Conservation (phyloP, 345 rosid species). For the Melaleuca quinquenervia region DNA sequence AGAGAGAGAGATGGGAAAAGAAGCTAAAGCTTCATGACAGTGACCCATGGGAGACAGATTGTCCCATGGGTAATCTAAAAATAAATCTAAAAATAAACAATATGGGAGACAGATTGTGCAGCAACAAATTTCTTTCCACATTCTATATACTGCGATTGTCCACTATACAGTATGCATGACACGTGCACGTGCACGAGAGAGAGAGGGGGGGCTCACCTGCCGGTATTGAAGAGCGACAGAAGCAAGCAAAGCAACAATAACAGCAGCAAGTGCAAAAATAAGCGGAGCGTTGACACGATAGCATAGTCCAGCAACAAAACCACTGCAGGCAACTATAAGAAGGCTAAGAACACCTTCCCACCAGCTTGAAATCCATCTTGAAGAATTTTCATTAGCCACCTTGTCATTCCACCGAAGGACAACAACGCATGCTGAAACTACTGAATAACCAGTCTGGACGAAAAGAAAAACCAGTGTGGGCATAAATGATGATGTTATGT, state of each 20-base stretch:
- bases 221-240: conserved; percentile 49
- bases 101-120: neutral
- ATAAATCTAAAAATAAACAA: neutral
- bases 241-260: conserved; percentile 43
- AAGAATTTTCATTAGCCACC: conserved; percentile 27
- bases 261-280: conserved; percentile 33
- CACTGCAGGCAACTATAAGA: conserved; percentile 54
- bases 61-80: no score
- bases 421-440: conserved; percentile 88
- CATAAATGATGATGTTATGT: neutral
- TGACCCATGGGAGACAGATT: neutral
- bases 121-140: neutral
- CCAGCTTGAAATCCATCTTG: conserved; percentile 50
- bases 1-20: neutral
- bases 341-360: conserved; percentile 74
- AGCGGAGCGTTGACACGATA: conserved; percentile 53
- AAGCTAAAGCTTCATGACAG: neutral
- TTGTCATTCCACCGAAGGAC: conserved; percentile 74
- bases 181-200: neutral
- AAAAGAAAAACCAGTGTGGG: neutral
- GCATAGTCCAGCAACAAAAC: conserved; percentile 57
- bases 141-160: neutral
- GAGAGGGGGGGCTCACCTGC: conserved; percentile 31
- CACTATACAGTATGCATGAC: neutral
- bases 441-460: conserved; percentile 91